phyloP scores from a whole-genome alignment of 2,329 filamentous ascomycete genomes.

The Microcyclosporella mali region DNA sequence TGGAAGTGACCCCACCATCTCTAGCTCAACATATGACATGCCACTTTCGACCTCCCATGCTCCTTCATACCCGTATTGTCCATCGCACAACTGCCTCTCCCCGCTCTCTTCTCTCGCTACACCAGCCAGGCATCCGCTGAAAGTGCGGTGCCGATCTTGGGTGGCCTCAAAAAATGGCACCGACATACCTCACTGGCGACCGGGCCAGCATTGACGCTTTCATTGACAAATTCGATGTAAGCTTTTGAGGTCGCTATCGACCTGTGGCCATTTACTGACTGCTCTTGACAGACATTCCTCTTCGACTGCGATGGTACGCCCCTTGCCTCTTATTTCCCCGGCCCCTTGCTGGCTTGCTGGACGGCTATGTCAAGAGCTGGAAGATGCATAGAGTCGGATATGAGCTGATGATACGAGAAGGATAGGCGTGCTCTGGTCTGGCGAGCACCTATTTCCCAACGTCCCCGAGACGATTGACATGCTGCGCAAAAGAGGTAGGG shows the following conservation, averaged over 20 bases:
- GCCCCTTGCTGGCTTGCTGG: no score
- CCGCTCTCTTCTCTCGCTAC: no score
- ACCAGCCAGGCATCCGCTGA: no score
- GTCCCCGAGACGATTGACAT: slow-evolving; percentile 79
- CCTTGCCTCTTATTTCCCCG: background rate
- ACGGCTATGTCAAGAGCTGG: slow-evolving; percentile 19
- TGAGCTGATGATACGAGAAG: slow-evolving; percentile 36
- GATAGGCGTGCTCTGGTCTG: slow-evolving; percentile 91
- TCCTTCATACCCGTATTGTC: no score
- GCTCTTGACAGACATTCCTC: slow-evolving; percentile 65
- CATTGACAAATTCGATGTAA: slow-evolving; percentile 78
- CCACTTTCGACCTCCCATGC: no score
- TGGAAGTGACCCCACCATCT: no score
- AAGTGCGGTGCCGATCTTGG: background rate
- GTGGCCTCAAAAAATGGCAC: slow-evolving; percentile 3
- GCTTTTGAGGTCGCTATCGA: slow-evolving; percentile 30
- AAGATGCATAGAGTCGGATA: background rate
- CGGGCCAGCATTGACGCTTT: slow-evolving; percentile 71
- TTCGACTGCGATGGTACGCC: slow-evolving; percentile 90
- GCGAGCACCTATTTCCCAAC: slow-evolving; percentile 79
- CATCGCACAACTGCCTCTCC: no score
- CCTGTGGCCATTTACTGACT: background rate
- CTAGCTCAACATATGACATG: no score
- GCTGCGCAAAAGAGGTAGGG: slow-evolving; percentile 68
- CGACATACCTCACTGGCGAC: slow-evolving; percentile 68